Evolutionary conservation across 345 rosid species (phyloP).

Genomic region (Zanthoxylum bungeanum): DNA sequence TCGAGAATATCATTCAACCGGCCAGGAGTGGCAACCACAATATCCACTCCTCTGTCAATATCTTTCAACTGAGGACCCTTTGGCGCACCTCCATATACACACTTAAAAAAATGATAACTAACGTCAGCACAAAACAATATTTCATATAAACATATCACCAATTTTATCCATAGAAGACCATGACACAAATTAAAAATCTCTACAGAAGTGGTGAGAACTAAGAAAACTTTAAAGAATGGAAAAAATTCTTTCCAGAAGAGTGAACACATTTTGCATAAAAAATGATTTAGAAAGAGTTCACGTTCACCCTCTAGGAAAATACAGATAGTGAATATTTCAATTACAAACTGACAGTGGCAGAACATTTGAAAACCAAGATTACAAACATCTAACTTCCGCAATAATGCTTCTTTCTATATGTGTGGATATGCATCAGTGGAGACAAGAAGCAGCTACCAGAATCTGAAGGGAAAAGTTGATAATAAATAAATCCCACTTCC

Average conservation of each 20-base stretch:
- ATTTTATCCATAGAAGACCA: neutral
- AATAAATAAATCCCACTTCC: neutral
- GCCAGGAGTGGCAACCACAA: constrained; percentile 99
- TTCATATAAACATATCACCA: neutral
- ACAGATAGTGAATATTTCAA: neutral
- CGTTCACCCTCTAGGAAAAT: neutral
- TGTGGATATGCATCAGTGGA: neutral
- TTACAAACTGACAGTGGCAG: neutral
- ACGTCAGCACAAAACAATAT: constrained; percentile 10
- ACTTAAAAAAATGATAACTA: constrained; percentile 34
- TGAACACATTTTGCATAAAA: neutral
- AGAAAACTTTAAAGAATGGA: neutral
- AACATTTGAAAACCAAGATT: neutral
- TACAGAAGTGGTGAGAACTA: neutral
- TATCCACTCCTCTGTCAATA: constrained; percentile 83
- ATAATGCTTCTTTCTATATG: neutral
- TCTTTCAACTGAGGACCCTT: constrained; percentile 95
- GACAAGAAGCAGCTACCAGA: neutral
- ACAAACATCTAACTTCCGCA: neutral
- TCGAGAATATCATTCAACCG: constrained; percentile 95
- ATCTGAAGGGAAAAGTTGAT: neutral
- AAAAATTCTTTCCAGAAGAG: neutral
- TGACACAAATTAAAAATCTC: neutral
- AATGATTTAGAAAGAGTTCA: neutral
- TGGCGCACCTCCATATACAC: constrained; percentile 98